Evolutionary conservation across 495 filamentous ascomycete genomes (phyloP), one percentile per base, ranked within the genome.

Genomic region (Aspergillus campestris): DNA sequence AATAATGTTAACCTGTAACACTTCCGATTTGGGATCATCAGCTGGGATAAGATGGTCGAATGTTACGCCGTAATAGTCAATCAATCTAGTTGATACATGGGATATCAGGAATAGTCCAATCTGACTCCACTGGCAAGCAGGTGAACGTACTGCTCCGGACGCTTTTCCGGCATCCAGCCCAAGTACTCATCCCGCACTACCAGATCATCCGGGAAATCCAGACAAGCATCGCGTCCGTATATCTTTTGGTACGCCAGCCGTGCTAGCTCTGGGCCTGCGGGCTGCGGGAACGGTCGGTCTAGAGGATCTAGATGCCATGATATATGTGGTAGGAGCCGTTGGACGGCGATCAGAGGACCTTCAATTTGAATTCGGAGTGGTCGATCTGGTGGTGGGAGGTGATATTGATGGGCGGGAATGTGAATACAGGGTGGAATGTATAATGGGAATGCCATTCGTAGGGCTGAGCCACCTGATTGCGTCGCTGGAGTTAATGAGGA

Each of bases 21-120:
- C 60, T 39, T 67, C 60, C 8, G 59, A 4, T 1, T 24, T 24
- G 18, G 18, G 62, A 38, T 68, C 57, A 36, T 60, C 54, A 14
- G 42, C 34, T 14, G 56, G 58, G 14, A 64, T 55, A 42, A 64
- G 57, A 45, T 69, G 58, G 47, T 69, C 64, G 43, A 69, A 69
- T 45, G 59, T 65, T 12, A 67, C 56, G 12, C 64, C 60, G 51
- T 66, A 67, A 40, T 65, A 65, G 47, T 69, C 62, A 50, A 70
- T 66, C 38, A 52, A 13, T 12, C 60, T 66, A 50, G 30, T 40
- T 11, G 0, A 24, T 24, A 2, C 4, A 24, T 1, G 18, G 4
- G 18, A 24, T 24, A 24, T 24, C 18, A 24, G 18, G 18, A 24
- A 45, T 69, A 57, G 45, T 69, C 64, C 43, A 69, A 69, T 45